These are phyloP conservation scores for Jacaranda copaia DNA, from an alignment of 257 asterid genomes.

Conservation along the genomic window DNA sequence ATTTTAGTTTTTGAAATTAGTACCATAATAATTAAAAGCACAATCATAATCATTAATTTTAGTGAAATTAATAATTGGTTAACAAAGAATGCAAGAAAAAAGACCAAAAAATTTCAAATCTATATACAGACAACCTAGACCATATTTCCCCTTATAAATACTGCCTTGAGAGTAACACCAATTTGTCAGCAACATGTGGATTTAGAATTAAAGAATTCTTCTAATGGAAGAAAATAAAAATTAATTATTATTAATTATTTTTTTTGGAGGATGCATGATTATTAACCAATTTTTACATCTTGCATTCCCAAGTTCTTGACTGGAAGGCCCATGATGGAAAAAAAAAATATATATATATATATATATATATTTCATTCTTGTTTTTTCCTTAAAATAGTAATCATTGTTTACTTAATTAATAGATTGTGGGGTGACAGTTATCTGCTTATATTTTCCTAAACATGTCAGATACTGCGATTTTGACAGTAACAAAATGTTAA, in stretches of 20 bases:
- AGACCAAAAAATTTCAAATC: constrained; percentile 28
- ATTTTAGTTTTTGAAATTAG: neutral
- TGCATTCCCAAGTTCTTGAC: neutral
- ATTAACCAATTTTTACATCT: constrained; percentile 11
- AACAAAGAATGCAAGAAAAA: neutral
- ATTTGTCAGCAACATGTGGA: constrained; percentile 51
- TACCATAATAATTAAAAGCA: neutral
- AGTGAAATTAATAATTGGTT: neutral
- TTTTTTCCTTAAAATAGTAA: neutral
- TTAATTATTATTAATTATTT: neutral
- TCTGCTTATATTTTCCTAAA: neutral
- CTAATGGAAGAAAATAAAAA: constrained; percentile 32
- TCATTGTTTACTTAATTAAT: neutral
- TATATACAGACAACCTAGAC: constrained; percentile 47
- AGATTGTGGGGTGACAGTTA: neutral
- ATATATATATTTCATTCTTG: neutral
- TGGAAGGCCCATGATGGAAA: neutral
- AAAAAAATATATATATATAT: neutral
- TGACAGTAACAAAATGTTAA: neutral
- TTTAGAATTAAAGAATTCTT: constrained; percentile 36
- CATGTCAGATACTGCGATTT: neutral
- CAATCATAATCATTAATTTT: neutral
- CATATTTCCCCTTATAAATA: constrained; percentile 17
- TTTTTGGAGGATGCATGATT: constrained; percentile 42
- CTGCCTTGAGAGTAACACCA: constrained; percentile 39